phyloP scores from a whole-genome alignment of 331 rosid species.

The Quercus lobata region DNA sequence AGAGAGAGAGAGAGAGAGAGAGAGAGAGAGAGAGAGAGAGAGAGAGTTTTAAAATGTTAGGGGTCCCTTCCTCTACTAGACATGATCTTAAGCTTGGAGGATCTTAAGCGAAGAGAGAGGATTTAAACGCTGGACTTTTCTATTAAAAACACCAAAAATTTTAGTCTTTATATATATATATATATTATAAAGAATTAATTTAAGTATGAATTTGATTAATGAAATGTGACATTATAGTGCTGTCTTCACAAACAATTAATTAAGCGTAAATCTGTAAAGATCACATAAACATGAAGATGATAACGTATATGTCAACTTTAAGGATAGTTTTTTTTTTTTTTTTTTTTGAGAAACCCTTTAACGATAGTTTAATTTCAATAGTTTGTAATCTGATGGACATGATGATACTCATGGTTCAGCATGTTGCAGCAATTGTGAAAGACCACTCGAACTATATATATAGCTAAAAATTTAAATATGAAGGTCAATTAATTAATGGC shows the following conservation, averaged over 20 bases:
- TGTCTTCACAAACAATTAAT: background rate
- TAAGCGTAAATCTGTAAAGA: background rate
- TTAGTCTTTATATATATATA: too few species aligned
- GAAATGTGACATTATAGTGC: background rate
- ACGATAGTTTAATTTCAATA: background rate
- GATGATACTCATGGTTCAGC: background rate
- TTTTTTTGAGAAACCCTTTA: background rate
- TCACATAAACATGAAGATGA: background rate
- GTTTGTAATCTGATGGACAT: background rate
- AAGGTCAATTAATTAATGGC: constrained; percentile 35
- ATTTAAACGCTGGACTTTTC: too few species aligned
- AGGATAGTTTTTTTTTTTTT: background rate
- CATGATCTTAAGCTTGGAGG: too few species aligned
- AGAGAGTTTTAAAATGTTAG: too few species aligned
- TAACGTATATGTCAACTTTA: background rate
- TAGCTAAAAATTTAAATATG: background rate
- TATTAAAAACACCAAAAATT: too few species aligned
- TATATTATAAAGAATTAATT: too few species aligned
- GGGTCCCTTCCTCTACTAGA: too few species aligned
- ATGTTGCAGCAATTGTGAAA: background rate
- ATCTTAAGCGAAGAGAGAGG: too few species aligned
- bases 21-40: too few species aligned
- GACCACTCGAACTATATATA: background rate
- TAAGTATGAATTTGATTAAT: background rate
- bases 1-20: too few species aligned